Percentiles rank a stretch among this genome's conserved stretches.
These are phyloP conservation scores for Tripterygium wilfordii DNA, from an alignment of 177 flowering plant genomes.

Conservation along the genomic window DNA sequence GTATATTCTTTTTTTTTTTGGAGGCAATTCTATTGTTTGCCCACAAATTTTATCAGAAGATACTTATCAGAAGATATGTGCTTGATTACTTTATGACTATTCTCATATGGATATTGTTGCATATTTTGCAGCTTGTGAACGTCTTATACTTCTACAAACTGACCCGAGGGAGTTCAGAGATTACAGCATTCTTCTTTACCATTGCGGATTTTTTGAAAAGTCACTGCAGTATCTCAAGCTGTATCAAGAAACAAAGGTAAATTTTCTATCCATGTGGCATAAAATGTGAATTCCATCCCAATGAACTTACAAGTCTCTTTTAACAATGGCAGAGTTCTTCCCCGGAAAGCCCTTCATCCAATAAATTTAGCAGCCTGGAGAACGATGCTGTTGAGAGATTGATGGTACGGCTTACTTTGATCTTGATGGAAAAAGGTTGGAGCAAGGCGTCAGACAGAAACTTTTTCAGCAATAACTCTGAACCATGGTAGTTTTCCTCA, in stretches of 20 bases:
- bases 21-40: no score
- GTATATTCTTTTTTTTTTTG: no score
- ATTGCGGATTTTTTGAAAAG: slow-evolving; percentile 62
- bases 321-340: slow-evolving; percentile 22
- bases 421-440: slow-evolving; percentile 67
- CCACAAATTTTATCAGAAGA: no score
- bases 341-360: slow-evolving; percentile 10
- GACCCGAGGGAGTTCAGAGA: slow-evolving; percentile 66
- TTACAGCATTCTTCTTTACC: slow-evolving; percentile 78
- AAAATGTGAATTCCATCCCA: neutral
- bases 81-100: no score
- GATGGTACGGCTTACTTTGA: slow-evolving; percentile 61
- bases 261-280: neutral
- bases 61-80: no score
- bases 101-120: no score
- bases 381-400: slow-evolving; percentile 62
- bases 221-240: slow-evolving; percentile 50
- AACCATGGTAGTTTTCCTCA: slow-evolving; percentile 88
- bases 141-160: slow-evolving; percentile 52
- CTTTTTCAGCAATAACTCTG: slow-evolving; percentile 50
- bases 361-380: slow-evolving; percentile 29
- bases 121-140: slow-evolving; percentile 83
- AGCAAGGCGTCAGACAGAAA: slow-evolving; percentile 28
- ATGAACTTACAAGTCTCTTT: neutral
- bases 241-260: slow-evolving; percentile 49